Evolutionary conservation across 2,329 filamentous ascomycete genomes (phyloP), one percentile per base, ranked within the genome.

Genomic region (Bipolaris victoriae): DNA sequence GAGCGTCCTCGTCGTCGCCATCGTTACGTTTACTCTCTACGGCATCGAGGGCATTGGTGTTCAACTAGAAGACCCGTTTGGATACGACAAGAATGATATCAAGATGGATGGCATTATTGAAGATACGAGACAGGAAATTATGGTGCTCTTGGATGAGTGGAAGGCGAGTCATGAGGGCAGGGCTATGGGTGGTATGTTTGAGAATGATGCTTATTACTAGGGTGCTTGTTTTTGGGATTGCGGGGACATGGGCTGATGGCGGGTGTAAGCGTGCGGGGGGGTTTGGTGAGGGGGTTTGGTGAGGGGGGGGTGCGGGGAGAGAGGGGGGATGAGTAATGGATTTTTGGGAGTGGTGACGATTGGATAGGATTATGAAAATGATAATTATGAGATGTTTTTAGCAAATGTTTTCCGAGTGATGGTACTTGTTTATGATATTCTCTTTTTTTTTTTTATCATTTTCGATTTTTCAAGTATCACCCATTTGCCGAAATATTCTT

Each of bases 81-180:
- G 86, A 1, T 86, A 86, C 54, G 86, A 87, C 62, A 81, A 83
- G 66, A 88, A 87, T 55, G 86, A 88, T 68, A 88, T 89, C 73
- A 88, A 88, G 68, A 86, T 88, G 81, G 86, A 88, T 70, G 85
- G 84, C 3, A 84, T 88, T 48, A 83, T 85, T 2, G 85, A 86
- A 62, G 86, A 89, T 68, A 78, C 84, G 41, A 76, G 84, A 57
- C 79, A 79, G 37, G 86, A 88, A 72, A 80, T 86, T 16, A 80
- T 81, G 60, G 85, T 86, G 6, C 72, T 88, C 64, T 66, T 88
- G 22, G 79, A 81, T 13, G 85, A 87, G 69, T 88, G 86, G 86
- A 80, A 78, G 64, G 75, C 60, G 33, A 71, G 69, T 45, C 69
- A 68, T 20, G 73, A 70, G 20, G 71, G 69, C 1, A 64, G 62